These are phyloP conservation scores for Aspergillus sp. DNA, from an alignment of 2,329 filamentous ascomycete genomes.

Conservation along the genomic window DNA sequence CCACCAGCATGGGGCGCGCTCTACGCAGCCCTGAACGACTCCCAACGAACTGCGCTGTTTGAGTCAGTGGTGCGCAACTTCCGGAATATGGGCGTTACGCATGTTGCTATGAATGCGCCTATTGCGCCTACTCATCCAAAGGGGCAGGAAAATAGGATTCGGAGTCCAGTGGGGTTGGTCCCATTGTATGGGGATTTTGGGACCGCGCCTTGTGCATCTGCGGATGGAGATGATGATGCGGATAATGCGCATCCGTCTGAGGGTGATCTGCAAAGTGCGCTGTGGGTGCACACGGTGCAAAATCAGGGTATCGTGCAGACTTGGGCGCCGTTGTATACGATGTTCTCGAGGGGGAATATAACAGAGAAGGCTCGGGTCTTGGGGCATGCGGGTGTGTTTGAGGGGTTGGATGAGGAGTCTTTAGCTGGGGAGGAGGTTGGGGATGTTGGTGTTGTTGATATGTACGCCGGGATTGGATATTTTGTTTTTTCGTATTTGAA, in stretches of 20 bases:
- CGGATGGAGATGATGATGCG: constrained; percentile 2
- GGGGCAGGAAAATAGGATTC: constrained; percentile 60
- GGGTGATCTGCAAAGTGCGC: constrained; percentile 57
- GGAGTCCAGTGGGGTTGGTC: constrained; percentile 63
- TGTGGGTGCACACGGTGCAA: constrained; percentile 75
- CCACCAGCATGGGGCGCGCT: constrained; percentile 21
- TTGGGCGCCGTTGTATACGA: constrained; percentile 85
- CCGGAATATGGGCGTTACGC: constrained; percentile 37
- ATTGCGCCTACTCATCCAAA: constrained; percentile 37
- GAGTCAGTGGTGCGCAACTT: constrained; percentile 36
- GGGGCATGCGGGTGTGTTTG: constrained; percentile 31
- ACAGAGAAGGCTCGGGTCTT: constrained; percentile 78
- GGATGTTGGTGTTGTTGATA: constrained; percentile 54
- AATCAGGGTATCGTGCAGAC: constrained; percentile 70
- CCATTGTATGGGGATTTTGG: constrained; percentile 73
- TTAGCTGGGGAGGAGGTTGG: constrained; percentile 15
- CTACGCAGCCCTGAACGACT: constrained; percentile 20
- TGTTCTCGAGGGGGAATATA: constrained; percentile 90
- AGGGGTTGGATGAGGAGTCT: constrained; percentile 22
- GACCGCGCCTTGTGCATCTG: constrained; percentile 23
- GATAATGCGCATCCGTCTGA: constrained; percentile 25
- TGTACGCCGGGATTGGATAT: constrained; percentile 92
- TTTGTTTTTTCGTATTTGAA: constrained; percentile 79
- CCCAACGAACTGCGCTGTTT: constrained; percentile 35
- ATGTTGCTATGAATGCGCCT: constrained; percentile 54